These are phyloP conservation scores for Middelhovenomyces tepae DNA, from an alignment of 805 yeast species.

Conservation along the genomic window DNA sequence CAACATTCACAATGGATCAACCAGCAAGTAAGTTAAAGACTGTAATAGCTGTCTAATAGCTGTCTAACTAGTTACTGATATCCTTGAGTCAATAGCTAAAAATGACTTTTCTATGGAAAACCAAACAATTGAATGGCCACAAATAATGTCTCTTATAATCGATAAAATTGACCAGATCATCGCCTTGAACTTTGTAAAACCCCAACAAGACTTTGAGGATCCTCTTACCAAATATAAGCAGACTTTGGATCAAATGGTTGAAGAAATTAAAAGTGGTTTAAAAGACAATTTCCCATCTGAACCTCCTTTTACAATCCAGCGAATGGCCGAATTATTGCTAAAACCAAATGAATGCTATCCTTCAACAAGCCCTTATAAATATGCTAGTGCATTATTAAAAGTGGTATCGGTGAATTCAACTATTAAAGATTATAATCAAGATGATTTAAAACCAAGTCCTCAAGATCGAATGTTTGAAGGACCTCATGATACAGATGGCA, in stretches of 20 bases:
- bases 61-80: too few relatives aligned
- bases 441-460: too few relatives aligned
- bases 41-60: too few relatives aligned
- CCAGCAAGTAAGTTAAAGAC: too few relatives aligned
- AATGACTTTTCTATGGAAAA: too few relatives aligned
- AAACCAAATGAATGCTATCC: slow-evolving; percentile 21
- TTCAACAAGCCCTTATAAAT: slow-evolving; percentile 19
- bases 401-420: slow-evolving; percentile 19
- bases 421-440: slow-evolving; percentile 17
- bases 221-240: slow-evolving; percentile 14
- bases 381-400: slow-evolving; percentile 21
- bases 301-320: slow-evolving; percentile 34
- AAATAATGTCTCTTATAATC: too few relatives aligned
- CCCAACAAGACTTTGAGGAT: slow-evolving; percentile 10
- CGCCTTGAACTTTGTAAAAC: slow-evolving; percentile 11
- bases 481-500: too few relatives aligned
- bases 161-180: too few relatives aligned
- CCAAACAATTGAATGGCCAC: too few relatives aligned
- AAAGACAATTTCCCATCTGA: slow-evolving; percentile 15
- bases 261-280: slow-evolving; percentile 8
- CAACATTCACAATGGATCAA: too few relatives aligned
- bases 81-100: too few relatives aligned
- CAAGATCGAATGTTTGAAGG: too few relatives aligned
- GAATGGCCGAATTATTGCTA: slow-evolving; percentile 28
- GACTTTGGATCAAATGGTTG: slow-evolving; percentile 9